phyloP scores from a whole-genome alignment of 148 eudicot genomes.

The Fallopia convolvulus region DNA sequence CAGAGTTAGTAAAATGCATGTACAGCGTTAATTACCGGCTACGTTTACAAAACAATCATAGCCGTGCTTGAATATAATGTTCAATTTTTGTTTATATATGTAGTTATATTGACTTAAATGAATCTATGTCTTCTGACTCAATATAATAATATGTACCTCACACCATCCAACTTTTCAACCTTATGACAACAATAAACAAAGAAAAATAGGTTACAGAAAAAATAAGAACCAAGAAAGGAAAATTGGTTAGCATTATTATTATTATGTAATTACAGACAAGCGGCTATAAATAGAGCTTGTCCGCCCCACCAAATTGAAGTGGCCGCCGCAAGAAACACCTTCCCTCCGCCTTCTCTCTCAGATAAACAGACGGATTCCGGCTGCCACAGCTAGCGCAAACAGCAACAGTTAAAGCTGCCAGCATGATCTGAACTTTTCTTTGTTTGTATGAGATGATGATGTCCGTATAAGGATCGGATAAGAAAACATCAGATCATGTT shows the following conservation, averaged over 20 bases:
- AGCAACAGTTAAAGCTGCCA: conserved; percentile 36
- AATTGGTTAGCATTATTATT: background rate
- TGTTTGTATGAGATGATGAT: background rate
- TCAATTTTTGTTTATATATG: background rate
- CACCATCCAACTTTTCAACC: background rate
- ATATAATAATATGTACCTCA: no score
- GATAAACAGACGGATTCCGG: no score
- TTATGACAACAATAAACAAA: background rate
- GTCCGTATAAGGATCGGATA: background rate
- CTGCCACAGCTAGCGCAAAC: background rate
- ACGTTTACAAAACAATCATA: background rate
- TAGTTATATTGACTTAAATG: background rate
- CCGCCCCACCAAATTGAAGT: background rate
- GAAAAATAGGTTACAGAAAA: no score
- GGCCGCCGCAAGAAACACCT: background rate
- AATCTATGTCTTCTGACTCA: background rate
- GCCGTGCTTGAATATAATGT: background rate
- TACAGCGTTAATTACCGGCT: no score
- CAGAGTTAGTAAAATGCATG: no score
- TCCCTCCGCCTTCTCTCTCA: background rate
- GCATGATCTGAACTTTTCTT: conserved; percentile 39
- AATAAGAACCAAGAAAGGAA: background rate
- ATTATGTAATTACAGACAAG: background rate
- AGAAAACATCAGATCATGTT: conserved; percentile 6
- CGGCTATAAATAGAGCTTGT: no score